These are phyloP conservation scores for Coemansia sp. DNA, from an alignment of 371 early-diverging fungal genomes.

Conservation along the genomic window DNA sequence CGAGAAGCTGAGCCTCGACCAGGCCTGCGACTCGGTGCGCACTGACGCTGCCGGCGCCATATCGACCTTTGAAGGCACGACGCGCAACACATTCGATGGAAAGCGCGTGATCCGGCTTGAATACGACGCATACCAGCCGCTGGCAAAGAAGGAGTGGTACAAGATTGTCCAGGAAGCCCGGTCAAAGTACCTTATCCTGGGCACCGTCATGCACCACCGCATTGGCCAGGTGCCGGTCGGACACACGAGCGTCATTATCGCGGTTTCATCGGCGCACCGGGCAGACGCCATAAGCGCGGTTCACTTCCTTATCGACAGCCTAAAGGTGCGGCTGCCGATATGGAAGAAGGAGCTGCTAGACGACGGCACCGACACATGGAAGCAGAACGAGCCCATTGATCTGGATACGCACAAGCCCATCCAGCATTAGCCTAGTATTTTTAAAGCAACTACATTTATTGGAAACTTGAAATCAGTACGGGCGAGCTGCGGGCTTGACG, in stretches of 20 bases:
- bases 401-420: conserved; percentile 15
- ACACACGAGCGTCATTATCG: conserved; percentile 77
- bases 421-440: not conserved
- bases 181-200: conserved; percentile 58
- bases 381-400: conserved; percentile 56
- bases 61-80: conserved; percentile 81
- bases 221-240: conserved; percentile 78
- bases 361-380: conserved; percentile 77
- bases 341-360: conserved; percentile 90
- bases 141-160: conserved; percentile 72
- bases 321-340: conserved; percentile 81
- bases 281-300: conserved; percentile 73
- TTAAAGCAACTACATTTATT: not conserved
- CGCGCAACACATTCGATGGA: conserved; percentile 81
- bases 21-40: conserved; percentile 44
- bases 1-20: conserved; percentile 44
- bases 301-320: conserved; percentile 77
- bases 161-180: conserved; percentile 64
- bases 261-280: conserved; percentile 77
- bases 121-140: conserved; percentile 80
- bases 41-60: conserved; percentile 79
- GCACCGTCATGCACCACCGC: conserved; percentile 74
- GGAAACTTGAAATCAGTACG: conserved; percentile 16
- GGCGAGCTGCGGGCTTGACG: conserved; percentile 37
- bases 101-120: conserved; percentile 71